Percentiles rank a stretch among this genome's conserved stretches.
Conservation (phyloP, 768 basidiomycete genomes). For the Omphalotus guepiniiformis region DNA sequence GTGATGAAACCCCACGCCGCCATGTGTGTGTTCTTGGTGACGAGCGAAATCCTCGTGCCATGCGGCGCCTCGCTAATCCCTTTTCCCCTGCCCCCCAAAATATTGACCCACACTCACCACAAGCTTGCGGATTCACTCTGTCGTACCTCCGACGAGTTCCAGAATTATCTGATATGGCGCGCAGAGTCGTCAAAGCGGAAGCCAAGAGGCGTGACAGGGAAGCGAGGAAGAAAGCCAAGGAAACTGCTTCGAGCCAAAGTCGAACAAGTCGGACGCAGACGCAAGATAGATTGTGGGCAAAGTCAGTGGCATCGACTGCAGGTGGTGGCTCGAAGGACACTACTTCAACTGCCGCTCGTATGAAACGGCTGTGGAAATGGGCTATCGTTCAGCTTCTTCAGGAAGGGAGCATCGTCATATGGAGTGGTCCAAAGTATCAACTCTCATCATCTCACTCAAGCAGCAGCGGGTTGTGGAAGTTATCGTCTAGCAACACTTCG, state of each 20-base stretch:
- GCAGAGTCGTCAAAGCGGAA: conserved; percentile 61
- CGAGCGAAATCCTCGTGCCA: too few relatives aligned
- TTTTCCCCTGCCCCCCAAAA: not conserved
- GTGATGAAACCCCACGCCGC: not conserved
- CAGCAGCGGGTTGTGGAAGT: conserved; percentile 45
- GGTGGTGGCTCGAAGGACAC: not conserved
- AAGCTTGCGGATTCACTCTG: conserved; percentile 54
- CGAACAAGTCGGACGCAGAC: conserved; percentile 3
- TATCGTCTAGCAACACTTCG: not conserved
- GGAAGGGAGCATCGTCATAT: conserved; percentile 72
- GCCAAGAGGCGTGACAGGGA: conserved; percentile 48
- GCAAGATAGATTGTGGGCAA: not conserved
- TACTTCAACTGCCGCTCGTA: conserved; percentile 30
- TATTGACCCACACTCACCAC: not conserved
- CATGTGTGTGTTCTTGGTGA: too few relatives aligned
- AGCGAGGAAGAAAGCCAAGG: conserved; percentile 40
- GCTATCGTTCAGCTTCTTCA: conserved; percentile 59
- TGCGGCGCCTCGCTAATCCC: too few relatives aligned
- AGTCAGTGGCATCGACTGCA: not conserved
- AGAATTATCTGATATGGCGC: conserved; percentile 61
- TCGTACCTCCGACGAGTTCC: conserved; percentile 77
- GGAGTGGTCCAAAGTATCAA: conserved; percentile 57
- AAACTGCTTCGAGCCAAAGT: conserved; percentile 16
- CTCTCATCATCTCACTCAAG: conserved; percentile 19
- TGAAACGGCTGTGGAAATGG: conserved; percentile 66